Evolutionary conservation across 2,329 filamentous ascomycete genomes (phyloP), one percentile per base, ranked within the genome.

Genomic region (Reticulascus tulasneorum): DNA sequence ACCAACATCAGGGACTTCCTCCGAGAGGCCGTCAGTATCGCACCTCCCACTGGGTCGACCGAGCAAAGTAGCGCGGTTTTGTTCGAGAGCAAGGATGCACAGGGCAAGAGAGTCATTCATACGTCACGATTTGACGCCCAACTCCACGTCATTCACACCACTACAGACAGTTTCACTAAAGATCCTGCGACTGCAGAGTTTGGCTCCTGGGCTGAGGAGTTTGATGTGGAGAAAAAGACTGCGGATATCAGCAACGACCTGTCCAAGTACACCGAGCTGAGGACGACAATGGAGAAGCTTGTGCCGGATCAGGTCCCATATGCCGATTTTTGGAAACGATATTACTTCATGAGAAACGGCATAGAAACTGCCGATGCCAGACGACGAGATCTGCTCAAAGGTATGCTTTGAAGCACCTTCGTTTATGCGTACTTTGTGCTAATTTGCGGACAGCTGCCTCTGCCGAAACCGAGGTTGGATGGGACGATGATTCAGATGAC

Each of bases 231-330:
- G 35, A 75, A 75, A 54, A 91, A 90, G 74, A 97, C 93, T 3
- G 82, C 82, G 13, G 82, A 83, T 35, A 94, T 98, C 48, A 79
- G 83, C 30, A 70, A 68, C 42, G 89, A 98, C 60, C 60, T 98
- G 48, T 82, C 90, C 47, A 87, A 84, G 56, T 94, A 95, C 54
- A 78, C 82, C 9, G 91, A 97, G 62, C 67, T 98, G 50, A 74
- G 90, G 49, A 64, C 74, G 18, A 89, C 89, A 0, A 97, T 98
- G 91, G 93, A 96, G 73, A 89, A 84, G 66, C 68, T 95, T 37
- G 93, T 98, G n/a, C 93, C 93, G 2, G 89, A 90, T 60, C 77
- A 79, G 49, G 86, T 96, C n/a, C 76, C 90, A 22, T 98, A 98
- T 54, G 75, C 71, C 34, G 77, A 84, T 34, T 98, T 98, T 59